Conservation (phyloP, 352 stramenopile species). For the Phytopythium sindhum region DNA sequence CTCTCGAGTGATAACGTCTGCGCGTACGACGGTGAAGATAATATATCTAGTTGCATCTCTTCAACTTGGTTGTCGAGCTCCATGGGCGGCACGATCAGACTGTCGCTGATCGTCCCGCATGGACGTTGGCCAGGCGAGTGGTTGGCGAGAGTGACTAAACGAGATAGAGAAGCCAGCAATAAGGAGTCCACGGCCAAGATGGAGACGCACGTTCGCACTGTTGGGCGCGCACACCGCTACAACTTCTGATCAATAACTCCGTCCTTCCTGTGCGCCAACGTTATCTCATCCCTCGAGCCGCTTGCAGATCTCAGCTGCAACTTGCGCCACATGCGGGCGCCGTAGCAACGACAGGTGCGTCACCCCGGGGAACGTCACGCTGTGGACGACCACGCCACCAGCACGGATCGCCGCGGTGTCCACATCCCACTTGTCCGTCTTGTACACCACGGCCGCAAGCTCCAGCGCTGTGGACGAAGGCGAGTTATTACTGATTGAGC, state of each 20-base stretch:
- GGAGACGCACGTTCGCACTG: too few species aligned
- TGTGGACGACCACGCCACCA: conserved; percentile 16
- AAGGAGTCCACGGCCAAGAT: too few species aligned
- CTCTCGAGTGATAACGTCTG: not conserved
- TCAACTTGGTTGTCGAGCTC: too few species aligned
- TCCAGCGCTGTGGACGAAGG: not conserved
- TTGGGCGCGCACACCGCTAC: too few species aligned
- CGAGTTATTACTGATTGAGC: not conserved
- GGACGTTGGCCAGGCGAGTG: too few species aligned
- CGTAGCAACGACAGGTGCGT: conserved; percentile 36
- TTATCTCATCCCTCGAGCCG: not conserved
- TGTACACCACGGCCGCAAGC: conserved; percentile 30
- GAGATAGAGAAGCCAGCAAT: too few species aligned
- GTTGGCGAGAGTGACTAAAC: too few species aligned
- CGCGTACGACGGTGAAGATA: not conserved
- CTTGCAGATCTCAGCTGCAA: conserved; percentile 18
- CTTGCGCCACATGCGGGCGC: conserved; percentile 17
- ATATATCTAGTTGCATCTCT: not conserved
- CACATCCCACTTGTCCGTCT: conserved; percentile 31
- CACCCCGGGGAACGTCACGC: conserved; percentile 15
- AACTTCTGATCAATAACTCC: too few species aligned
- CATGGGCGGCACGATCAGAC: too few species aligned
- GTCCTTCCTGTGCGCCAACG: not conserved
- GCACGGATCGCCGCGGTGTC: conserved; percentile 10
- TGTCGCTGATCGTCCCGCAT: too few species aligned